Conservation (phyloP, 106 monocot species). For the Dendrobium catenatum region DNA sequence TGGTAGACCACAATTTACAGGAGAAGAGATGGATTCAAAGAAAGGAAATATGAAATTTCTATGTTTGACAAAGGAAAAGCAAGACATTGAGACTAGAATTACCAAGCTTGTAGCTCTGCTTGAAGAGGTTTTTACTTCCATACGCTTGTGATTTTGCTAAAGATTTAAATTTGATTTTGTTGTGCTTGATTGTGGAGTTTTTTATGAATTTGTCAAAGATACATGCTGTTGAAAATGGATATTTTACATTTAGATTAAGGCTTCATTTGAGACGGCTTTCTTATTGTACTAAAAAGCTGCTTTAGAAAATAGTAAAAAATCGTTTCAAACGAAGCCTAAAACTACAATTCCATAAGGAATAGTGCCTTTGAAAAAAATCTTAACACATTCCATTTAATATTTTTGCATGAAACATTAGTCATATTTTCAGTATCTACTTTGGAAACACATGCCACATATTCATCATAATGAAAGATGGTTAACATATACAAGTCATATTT, state of each 20-base stretch:
- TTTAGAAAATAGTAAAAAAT: too few species aligned
- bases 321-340: neutral
- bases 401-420: too few species aligned
- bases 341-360: neutral
- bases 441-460: too few species aligned
- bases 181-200: neutral
- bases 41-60: neutral
- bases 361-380: neutral
- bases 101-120: constrained; percentile 37
- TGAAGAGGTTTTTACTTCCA: constrained; percentile 35
- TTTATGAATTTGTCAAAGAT: neutral
- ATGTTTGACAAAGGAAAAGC: constrained; percentile 15
- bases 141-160: neutral
- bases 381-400: too few species aligned
- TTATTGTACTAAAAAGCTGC: too few species aligned
- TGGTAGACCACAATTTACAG: neutral
- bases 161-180: neutral
- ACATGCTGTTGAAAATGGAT: neutral
- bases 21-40: neutral
- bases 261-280: neutral
- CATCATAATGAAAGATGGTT: too few species aligned
- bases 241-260: neutral
- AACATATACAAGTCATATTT: too few species aligned
- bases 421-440: too few species aligned
- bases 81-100: constrained; percentile 15